These are phyloP conservation scores for Mycena vitilis DNA, from an alignment of 768 basidiomycete species.

Conservation along the genomic window DNA sequence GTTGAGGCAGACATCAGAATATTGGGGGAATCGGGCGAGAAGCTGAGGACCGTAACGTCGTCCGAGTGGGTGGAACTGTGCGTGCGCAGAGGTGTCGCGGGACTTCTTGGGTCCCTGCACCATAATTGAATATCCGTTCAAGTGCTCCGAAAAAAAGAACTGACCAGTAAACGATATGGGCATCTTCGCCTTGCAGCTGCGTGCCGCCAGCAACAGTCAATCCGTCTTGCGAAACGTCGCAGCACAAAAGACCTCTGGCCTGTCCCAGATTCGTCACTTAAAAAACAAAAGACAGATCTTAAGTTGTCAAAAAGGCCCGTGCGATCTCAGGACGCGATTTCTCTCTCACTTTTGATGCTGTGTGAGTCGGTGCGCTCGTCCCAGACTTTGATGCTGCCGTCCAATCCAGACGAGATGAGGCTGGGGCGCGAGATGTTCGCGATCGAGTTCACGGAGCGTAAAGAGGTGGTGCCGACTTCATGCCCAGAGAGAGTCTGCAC, in stretches of 20 bases:
- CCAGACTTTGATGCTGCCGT: slow-evolving; percentile 81
- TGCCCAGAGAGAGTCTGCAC: slow-evolving; percentile 68
- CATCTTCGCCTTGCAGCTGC: slow-evolving; percentile 83
- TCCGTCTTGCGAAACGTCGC: slow-evolving; percentile 78
- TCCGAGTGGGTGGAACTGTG: slow-evolving; percentile 93
- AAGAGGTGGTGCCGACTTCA: slow-evolving; percentile 63
- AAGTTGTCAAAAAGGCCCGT: slow-evolving; percentile 50
- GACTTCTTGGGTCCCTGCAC: slow-evolving; percentile 86
- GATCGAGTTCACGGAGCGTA: slow-evolving; percentile 58
- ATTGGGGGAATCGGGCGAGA: slow-evolving; percentile 55
- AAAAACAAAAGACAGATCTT: slow-evolving; percentile 41
- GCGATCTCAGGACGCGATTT: slow-evolving; percentile 11
- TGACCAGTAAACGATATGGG: slow-evolving; percentile 87
- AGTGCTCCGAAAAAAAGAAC: not conserved
- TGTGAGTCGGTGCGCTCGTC: slow-evolving; percentile 70
- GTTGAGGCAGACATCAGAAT: slow-evolving; percentile 84
- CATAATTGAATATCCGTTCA: slow-evolving; percentile 2
- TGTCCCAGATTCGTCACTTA: slow-evolving; percentile 63
- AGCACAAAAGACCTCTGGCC: slow-evolving; percentile 65
- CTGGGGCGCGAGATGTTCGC: slow-evolving; percentile 54
- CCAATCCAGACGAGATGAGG: slow-evolving; percentile 76
- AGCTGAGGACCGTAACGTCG: slow-evolving; percentile 85
- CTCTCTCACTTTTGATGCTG: slow-evolving; percentile 69
- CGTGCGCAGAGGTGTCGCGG: slow-evolving; percentile 73
- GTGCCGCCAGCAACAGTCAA: slow-evolving; percentile 85